phyloP scores from a whole-genome alignment of 2,329 filamentous ascomycete genomes.

The Ceratocystis papillata region DNA sequence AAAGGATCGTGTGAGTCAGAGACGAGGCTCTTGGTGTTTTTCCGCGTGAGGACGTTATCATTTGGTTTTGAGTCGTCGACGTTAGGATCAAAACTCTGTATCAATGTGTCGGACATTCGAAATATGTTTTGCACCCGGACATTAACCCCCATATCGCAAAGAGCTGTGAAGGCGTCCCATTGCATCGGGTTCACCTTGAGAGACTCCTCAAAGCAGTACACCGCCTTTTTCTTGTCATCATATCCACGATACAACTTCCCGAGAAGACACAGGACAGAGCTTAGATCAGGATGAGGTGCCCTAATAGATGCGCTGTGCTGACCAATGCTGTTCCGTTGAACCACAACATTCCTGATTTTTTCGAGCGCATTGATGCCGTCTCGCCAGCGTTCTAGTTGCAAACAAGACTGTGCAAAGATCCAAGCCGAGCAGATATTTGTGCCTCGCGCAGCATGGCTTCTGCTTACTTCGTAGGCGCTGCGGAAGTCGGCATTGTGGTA shows the following conservation, averaged over 20 bases:
- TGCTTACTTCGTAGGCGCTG: conserved; percentile 75
- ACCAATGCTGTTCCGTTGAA: conserved; percentile 63
- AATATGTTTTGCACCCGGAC: conserved; percentile 81
- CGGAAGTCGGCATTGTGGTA: conserved; percentile 71
- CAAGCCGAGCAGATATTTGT: conserved; percentile 78
- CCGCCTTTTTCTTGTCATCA: conserved; percentile 71
- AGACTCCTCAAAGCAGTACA: conserved; percentile 76
- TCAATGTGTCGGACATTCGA: conserved; percentile 51
- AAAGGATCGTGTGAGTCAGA: conserved; percentile 40
- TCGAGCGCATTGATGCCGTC: conserved; percentile 79
- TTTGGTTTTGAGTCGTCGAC: conserved; percentile 22
- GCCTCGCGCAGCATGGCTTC: conserved; percentile 57
- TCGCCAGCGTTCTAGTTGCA: conserved; percentile 64
- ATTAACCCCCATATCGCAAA: conserved; percentile 78
- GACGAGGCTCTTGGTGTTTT: conserved; percentile 20
- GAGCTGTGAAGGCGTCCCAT: conserved; percentile 88
- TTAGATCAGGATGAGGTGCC: conserved; percentile 67
- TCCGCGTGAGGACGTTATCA: conserved; percentile 21
- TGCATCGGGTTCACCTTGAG: conserved; percentile 88
- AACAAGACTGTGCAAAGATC: conserved; percentile 80
- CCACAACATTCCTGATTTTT: conserved; percentile 67
- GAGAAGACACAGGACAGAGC: conserved; percentile 70
- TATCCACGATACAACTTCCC: conserved; percentile 79
- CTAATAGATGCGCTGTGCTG: conserved; percentile 69
- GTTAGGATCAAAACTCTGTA: conserved; percentile 38